phyloP scores from a whole-genome alignment of 1,139 yeast genomes.

The Pichia sp. region DNA sequence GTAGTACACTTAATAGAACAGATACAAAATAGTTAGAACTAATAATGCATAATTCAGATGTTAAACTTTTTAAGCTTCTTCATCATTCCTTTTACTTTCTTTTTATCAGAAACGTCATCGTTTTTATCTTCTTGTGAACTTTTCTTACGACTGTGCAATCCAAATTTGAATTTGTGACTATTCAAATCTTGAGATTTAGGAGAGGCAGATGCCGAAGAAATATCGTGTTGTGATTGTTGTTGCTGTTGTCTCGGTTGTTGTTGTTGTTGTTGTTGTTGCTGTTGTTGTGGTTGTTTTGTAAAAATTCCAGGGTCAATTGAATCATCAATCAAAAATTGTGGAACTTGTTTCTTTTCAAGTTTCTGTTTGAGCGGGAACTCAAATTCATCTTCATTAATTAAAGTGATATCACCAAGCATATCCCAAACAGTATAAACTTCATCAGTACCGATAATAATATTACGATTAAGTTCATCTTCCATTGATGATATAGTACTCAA shows the following conservation, averaged over 20 bases:
- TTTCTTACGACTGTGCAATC: neutral
- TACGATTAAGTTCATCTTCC: conserved; percentile 55
- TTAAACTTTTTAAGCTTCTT: conserved; percentile 19
- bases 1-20: too few relatives aligned
- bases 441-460: conserved; percentile 80
- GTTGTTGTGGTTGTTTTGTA: too few relatives aligned
- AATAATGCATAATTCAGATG: neutral
- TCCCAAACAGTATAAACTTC: conserved; percentile 59
- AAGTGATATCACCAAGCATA: conserved; percentile 40
- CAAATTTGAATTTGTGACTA: conserved; percentile 6
- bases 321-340: conserved; percentile 19
- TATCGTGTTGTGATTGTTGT: neutral
- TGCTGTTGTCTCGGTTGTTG: neutral
- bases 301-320: conserved; percentile 17
- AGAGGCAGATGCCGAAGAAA: too few relatives aligned
- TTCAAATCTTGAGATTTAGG: too few relatives aligned
- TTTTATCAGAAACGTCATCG: conserved; percentile 6
- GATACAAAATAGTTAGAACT: too few relatives aligned
- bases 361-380: conserved; percentile 23
- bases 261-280: neutral
- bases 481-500: conserved; percentile 71
- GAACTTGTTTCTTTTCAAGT: conserved; percentile 16
- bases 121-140: neutral
- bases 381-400: conserved; percentile 25
- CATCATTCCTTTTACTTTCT: conserved; percentile 20